These are phyloP conservation scores for Colletotrichum zoysiae DNA, from an alignment of 2,329 filamentous ascomycete genomes.

Conservation along the genomic window DNA sequence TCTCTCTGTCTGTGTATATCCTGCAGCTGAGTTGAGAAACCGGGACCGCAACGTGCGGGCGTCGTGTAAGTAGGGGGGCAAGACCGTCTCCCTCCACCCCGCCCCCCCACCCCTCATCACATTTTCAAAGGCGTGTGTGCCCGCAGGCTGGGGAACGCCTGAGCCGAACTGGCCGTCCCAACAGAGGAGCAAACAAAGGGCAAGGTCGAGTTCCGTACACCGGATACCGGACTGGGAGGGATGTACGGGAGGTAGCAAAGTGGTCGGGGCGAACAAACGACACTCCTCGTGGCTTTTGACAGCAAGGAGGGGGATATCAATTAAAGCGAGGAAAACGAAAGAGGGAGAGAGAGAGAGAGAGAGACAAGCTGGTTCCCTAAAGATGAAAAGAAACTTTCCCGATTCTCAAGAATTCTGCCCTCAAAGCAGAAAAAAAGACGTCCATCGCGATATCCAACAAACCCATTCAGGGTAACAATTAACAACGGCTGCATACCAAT, in stretches of 20 bases:
- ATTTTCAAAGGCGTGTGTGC: not conserved
- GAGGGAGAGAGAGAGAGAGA: not conserved
- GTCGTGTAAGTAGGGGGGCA: not conserved
- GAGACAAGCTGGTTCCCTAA: conserved; percentile 5
- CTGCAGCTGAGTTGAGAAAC: not conserved
- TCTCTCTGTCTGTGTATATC: not conserved
- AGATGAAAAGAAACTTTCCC: not conserved
- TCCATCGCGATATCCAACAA: not conserved
- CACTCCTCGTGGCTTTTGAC: conserved; percentile 3
- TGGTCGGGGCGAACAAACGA: not conserved
- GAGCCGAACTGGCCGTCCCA: too few relatives aligned
- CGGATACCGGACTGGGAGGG: not conserved
- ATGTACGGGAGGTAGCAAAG: not conserved
- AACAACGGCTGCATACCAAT: conserved; percentile 10
- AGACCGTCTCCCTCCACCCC: not conserved
- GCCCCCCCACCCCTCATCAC: not conserved
- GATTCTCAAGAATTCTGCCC: conserved; percentile 8
- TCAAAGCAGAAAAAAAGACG: not conserved
- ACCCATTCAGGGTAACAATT: not conserved
- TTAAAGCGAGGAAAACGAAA: not conserved
- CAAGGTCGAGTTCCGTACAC: not conserved
- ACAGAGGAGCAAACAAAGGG: not conserved
- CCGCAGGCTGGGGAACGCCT: too few relatives aligned
- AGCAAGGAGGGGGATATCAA: conserved; percentile 35
- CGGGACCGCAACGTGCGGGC: not conserved